These are phyloP conservation scores for Aspergillus felis DNA, from an alignment of 2,329 filamentous ascomycete genomes.

Conservation along the genomic window DNA sequence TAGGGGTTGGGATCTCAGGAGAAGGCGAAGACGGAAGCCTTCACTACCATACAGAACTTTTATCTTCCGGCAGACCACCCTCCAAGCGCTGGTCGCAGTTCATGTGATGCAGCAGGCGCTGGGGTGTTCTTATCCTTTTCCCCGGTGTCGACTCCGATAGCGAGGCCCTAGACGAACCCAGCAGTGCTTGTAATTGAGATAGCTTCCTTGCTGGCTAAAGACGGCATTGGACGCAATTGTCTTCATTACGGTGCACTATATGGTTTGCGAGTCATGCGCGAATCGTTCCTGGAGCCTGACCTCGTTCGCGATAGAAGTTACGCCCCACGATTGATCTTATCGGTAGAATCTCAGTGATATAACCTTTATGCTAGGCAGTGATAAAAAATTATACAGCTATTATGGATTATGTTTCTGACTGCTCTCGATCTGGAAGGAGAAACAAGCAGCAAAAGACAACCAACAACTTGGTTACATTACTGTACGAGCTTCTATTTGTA, in stretches of 20 bases:
- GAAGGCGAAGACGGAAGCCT: no score
- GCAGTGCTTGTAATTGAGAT: no score
- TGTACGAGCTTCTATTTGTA: constrained; percentile 1
- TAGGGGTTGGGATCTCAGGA: no score
- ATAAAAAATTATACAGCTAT: constrained; percentile 5
- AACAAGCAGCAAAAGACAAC: not conserved
- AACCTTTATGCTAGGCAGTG: constrained; percentile 9
- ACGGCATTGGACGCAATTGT: constrained; percentile 1
- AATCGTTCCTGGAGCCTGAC: not conserved
- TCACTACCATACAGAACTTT: no score
- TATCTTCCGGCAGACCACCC: no score
- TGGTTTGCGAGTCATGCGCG: not conserved
- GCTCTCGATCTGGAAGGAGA: not conserved
- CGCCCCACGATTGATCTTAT: not conserved
- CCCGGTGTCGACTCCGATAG: no score
- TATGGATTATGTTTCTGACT: not conserved
- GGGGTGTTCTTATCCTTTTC: no score
- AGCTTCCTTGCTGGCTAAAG: not conserved
- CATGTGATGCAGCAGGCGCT: no score
- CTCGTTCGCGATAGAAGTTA: not conserved
- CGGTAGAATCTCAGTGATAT: constrained; percentile 1
- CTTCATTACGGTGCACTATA: constrained; percentile 8
- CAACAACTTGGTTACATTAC: not conserved
- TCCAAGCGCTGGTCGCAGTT: no score
- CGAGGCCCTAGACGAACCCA: no score